phyloP scores from a whole-genome alignment of 164 flowering plant genomes.

The Piper betle region DNA sequence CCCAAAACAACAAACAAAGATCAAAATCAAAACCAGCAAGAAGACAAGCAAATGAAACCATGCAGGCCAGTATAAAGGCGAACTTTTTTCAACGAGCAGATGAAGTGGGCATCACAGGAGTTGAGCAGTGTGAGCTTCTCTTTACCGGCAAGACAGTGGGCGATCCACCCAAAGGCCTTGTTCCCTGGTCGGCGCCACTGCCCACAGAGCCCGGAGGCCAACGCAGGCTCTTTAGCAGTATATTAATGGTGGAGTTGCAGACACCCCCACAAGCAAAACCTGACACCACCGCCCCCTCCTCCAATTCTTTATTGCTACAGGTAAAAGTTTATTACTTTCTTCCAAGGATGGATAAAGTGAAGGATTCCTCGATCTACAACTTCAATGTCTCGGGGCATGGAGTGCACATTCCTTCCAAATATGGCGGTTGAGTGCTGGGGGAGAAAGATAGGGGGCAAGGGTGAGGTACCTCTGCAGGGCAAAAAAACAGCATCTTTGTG shows the following conservation, averaged over 20 bases:
- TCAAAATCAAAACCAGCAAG: conserved; percentile 11
- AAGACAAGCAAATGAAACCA: neutral
- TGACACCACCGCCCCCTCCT: conserved; percentile 27
- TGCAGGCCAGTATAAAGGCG: conserved; percentile 5
- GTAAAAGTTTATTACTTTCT: conserved; percentile 4
- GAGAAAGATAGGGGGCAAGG: neutral
- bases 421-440: conserved; percentile 7
- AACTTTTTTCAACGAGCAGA: conserved; percentile 14
- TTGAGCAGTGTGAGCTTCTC: conserved; percentile 27
- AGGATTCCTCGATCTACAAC: conserved; percentile 18
- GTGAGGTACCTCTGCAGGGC: conserved; percentile 30
- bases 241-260: conserved; percentile 29
- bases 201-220: conserved; percentile 51
- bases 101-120: conserved; percentile 12
- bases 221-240: conserved; percentile 30
- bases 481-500: conserved; percentile 62
- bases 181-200: conserved; percentile 50
- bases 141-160: conserved; percentile 17
- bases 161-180: conserved; percentile 1
- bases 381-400: conserved; percentile 40
- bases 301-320: conserved; percentile 18
- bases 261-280: conserved; percentile 44
- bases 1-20: conserved; percentile 3
- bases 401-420: conserved; percentile 13
- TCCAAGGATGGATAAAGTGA: conserved; percentile 7